Evolutionary conservation across 257 asterid species (phyloP), one percentile per base, ranked within the genome.

Genomic region (Leonotis leonurus): DNA sequence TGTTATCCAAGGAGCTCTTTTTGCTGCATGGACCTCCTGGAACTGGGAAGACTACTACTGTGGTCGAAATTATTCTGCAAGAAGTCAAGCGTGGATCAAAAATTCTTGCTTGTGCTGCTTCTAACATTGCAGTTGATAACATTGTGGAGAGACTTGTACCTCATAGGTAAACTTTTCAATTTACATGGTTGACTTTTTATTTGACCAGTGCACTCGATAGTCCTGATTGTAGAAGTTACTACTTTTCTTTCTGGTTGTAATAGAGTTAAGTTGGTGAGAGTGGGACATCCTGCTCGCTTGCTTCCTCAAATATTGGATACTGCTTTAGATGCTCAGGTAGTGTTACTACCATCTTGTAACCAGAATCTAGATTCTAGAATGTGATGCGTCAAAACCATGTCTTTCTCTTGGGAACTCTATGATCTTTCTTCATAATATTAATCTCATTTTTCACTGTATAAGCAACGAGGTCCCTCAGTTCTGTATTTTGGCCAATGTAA

Each of bases 21-120:
- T 83, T 92, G 86, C 81, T 92, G 79, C 97, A 92, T 60, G 99
- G 97, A 35, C 99, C 97, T 68, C 99, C 99, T 61, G 97, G 97
- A 75, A 92, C 99, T 49, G 97, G 99, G 78, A 92, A 92, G 78
- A 92, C 99, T n/a, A 92, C 99, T 8, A 89, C 99, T 21, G 91
- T 92, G 74, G 88, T 92, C 49, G 99, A 92, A 71, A 86, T 86
- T 68, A 89, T 92, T 71, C 78, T 92, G 65, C 99, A 92, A 80
- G 99, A 92, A 83, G 96, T 85, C 71, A 89, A 89, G 84, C 94
- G 85, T 56, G 99, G 97, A 33, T 85, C 89, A 3, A 92, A 86
- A 72, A 80, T 92, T 71, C 97, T 92, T 49, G 96, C 94, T 73
- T 92, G 99, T 72, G 95, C 99, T 21, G 97, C 99, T 71, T 92